phyloP scores from a whole-genome alignment of 257 asterid genomes.

The Verbena officinalis region DNA sequence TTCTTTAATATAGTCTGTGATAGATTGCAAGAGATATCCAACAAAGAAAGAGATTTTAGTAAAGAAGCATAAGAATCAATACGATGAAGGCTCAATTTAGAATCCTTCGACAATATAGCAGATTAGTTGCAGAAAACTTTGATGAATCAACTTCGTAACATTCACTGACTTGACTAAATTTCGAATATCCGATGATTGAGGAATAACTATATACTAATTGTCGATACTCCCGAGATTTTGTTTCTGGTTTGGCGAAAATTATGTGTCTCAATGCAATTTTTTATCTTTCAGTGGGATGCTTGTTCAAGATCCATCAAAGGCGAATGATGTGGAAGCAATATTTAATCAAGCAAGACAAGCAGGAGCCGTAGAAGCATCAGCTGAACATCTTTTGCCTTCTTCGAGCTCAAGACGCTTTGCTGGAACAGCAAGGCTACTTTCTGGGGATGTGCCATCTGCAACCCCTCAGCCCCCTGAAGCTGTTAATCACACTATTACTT shows the following conservation, averaged over 20 bases:
- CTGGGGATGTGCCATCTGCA: slow-evolving; percentile 62
- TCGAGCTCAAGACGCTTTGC: slow-evolving; percentile 72
- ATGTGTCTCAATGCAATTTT: slow-evolving; percentile 12
- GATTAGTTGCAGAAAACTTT: too few relatives aligned
- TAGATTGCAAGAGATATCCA: background rate
- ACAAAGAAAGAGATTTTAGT: background rate
- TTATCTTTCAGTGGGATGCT: slow-evolving; percentile 70
- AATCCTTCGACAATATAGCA: background rate
- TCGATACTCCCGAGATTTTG: background rate
- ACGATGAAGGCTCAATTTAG: background rate
- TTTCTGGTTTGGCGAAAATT: background rate
- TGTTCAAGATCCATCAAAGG: slow-evolving; percentile 76
- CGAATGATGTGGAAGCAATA: slow-evolving; percentile 58
- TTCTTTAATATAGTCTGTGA: background rate
- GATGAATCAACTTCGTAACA: background rate
- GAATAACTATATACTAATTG: background rate
- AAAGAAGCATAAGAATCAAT: background rate
- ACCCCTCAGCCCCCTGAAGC: slow-evolving; percentile 59
- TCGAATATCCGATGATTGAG: background rate
- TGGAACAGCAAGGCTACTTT: slow-evolving; percentile 77
- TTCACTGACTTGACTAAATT: background rate
- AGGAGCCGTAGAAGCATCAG: slow-evolving; percentile 58
- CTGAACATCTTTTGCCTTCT: slow-evolving; percentile 56
- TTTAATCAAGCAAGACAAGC: slow-evolving; percentile 72
- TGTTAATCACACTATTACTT: slow-evolving; percentile 54